Evolutionary conservation across 192 early-diverging fungal species (phyloP).

Genomic region (Coemansia sp.): DNA sequence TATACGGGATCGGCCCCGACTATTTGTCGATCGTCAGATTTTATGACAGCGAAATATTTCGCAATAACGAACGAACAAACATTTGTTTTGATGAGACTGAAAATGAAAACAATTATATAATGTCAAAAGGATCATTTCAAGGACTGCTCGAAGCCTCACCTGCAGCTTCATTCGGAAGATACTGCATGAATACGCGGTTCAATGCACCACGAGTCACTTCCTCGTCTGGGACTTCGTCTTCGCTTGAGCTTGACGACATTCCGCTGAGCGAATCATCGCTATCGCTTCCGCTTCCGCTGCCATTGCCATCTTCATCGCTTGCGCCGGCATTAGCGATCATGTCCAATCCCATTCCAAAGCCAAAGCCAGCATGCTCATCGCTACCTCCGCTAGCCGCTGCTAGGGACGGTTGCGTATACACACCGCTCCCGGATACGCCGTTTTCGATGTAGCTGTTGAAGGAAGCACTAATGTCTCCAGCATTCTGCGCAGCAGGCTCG

Average conservation of each 20-base stretch:
- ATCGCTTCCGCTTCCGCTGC: constrained; percentile 13
- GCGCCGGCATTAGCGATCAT: not conserved
- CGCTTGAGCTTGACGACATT: constrained; percentile 48
- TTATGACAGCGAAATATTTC: too few relatives aligned
- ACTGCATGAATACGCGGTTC: constrained; percentile 33
- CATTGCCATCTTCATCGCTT: constrained; percentile 2
- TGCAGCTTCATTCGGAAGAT: constrained; percentile 15
- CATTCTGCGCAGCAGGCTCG: constrained; percentile 3
- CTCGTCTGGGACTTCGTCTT: constrained; percentile 49
- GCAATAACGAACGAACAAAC: not conserved
- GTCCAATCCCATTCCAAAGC: constrained; percentile 1
- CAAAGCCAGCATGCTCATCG: not conserved
- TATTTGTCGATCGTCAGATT: too few relatives aligned
- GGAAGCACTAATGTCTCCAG: not conserved
- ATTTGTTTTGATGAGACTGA: too few relatives aligned
- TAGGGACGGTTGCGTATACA: not conserved
- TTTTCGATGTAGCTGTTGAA: constrained; percentile 14
- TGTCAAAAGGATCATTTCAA: not conserved
- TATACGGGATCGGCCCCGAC: too few relatives aligned
- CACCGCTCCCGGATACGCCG: not conserved
- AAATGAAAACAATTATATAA: too few relatives aligned
- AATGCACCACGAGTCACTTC: constrained; percentile 43
- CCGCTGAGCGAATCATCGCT: constrained; percentile 41
- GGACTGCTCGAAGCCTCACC: not conserved
- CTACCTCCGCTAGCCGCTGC: not conserved